Conservation (phyloP, 2,329 filamentous ascomycete species). For the Xylariaceae sp. region DNA sequence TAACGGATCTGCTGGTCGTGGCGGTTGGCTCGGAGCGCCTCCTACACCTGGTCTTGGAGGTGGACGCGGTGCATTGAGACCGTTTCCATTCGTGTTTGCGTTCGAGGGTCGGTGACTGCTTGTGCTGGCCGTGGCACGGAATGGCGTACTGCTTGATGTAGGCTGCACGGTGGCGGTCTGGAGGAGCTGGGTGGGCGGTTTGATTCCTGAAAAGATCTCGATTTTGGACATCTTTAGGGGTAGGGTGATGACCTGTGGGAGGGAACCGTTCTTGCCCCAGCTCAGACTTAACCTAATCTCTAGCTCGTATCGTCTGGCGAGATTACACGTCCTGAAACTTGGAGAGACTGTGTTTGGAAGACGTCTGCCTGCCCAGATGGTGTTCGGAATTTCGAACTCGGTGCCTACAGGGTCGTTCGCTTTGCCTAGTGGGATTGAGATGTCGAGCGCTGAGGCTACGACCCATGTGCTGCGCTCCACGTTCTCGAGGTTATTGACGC, state of each 20-base stretch:
- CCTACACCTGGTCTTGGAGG: conserved; percentile 35
- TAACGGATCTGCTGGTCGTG: conserved; percentile 43
- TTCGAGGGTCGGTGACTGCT: conserved; percentile 20
- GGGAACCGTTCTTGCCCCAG: conserved; percentile 51
- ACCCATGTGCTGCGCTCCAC: conserved; percentile 74
- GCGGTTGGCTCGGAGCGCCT: conserved; percentile 16
- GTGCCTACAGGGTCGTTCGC: conserved; percentile 57
- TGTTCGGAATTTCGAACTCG: conserved; percentile 67
- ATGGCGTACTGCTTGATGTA: conserved; percentile 6
- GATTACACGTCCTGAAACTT: conserved; percentile 84
- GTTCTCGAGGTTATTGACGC: conserved; percentile 71
- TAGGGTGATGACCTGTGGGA: conserved; percentile 71
- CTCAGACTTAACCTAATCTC: conserved; percentile 77
- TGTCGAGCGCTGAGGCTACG: conserved; percentile 66
- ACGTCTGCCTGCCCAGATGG: conserved; percentile 67
- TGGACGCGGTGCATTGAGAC: conserved; percentile 34
- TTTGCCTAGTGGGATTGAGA: conserved; percentile 67
- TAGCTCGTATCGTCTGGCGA: conserved; percentile 76
- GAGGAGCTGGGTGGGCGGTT: conserved; percentile 73
- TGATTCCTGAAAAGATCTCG: conserved; percentile 83
- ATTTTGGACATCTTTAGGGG: conserved; percentile 73
- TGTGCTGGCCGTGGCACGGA: conserved; percentile 25
- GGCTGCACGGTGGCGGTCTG: conserved; percentile 36
- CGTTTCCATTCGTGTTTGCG: conserved; percentile 1
- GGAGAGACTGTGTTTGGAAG: conserved; percentile 86